Evolutionary conservation across 2,329 filamentous ascomycete species (phyloP), one percentile per base, ranked within the genome.

Genomic region (Lasiodiplodia citricola): DNA sequence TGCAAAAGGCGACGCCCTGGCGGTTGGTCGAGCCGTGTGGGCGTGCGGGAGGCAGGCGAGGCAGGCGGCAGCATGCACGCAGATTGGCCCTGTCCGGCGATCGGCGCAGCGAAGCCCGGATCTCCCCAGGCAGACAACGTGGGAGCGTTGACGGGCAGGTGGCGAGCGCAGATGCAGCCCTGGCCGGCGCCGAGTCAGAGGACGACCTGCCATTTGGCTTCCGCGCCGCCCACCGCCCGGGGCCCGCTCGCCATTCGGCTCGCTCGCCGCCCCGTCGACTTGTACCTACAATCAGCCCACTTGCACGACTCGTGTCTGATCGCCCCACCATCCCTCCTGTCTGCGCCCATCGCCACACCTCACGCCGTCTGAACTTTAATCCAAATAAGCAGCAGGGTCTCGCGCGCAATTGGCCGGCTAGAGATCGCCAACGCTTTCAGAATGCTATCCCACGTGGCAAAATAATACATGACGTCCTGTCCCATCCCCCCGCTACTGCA

Each of bases 101-200:
- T 52, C 60, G 60, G 60, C 60, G 60, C 60, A 64, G 51, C 44
- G 47, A 64, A 52, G 47, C 60, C 60, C 60, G 60, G 60, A 64
- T 51, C 60, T 64, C 60, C 41, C 38, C 58, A 23, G 57, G 47
- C 57, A 44, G 37, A 23, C 56, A 60, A 60, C 37, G 56, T 62
- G 58, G 58, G 58, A 62, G 25, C 58, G 58, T 63, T 25, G 58
- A 8, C 58, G 16, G 58, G 23, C 21, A 18, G 57, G 57, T 62
- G 57, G 57, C 57, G 57, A 62, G 23, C 23, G 38, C 56, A 60
- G 56, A 21, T 11, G 58, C 38, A 47, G 31, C 28, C 28, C 28
- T 28, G 57, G 57, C 23, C 38, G 11, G 18, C 37, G 58, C n/a
- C 58, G 38, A 31, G 21, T 62, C 58, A 50, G 25, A 50, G 25